Percentiles rank a stretch among this genome's conserved stretches.
These are phyloP conservation scores for Parmelia sp. DNA, from an alignment of 495 filamentous ascomycete genomes.

Conservation along the genomic window DNA sequence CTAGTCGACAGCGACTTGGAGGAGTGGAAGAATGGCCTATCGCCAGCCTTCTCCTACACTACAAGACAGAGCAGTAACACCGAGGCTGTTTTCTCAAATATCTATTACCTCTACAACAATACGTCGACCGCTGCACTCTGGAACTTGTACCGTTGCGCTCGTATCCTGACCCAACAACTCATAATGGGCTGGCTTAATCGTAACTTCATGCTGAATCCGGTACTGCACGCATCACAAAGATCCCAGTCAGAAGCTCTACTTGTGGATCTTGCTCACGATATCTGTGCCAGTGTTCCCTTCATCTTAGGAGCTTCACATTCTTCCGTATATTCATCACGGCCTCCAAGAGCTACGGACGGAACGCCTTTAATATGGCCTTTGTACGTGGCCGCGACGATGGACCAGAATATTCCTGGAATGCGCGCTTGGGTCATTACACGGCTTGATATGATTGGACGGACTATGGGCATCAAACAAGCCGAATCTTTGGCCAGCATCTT, in stretches of 20 bases:
- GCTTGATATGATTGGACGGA: constrained; percentile 38
- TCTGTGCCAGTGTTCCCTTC: constrained; percentile 13
- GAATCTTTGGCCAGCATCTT: constrained; percentile 33
- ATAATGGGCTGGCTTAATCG: constrained; percentile 9
- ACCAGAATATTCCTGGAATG: constrained; percentile 31
- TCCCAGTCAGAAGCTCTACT: constrained; percentile 1
- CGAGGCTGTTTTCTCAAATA: constrained; percentile 2
- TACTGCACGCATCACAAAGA: background rate
- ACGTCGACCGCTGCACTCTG: constrained; percentile 52
- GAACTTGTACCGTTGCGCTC: constrained; percentile 59
- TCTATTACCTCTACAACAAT: constrained; percentile 54
- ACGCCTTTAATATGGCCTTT: constrained; percentile 43
- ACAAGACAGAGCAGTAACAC: background rate
- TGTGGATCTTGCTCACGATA: background rate
- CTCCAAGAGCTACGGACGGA: constrained; percentile 3
- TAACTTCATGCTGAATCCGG: background rate
- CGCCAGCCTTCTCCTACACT: constrained; percentile 2
- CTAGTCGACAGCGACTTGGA: constrained; percentile 11
- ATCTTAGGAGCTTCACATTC: constrained; percentile 3
- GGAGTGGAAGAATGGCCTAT: constrained; percentile 5
- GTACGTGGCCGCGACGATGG: constrained; percentile 37
- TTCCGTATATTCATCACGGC: background rate
- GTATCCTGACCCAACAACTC: constrained; percentile 39
- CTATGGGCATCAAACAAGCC: constrained; percentile 46
- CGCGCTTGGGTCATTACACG: constrained; percentile 42